Evolutionary conservation across 2,329 filamentous ascomycete genomes (phyloP).

Genomic region (Hawksworthiomyces lignivorus): DNA sequence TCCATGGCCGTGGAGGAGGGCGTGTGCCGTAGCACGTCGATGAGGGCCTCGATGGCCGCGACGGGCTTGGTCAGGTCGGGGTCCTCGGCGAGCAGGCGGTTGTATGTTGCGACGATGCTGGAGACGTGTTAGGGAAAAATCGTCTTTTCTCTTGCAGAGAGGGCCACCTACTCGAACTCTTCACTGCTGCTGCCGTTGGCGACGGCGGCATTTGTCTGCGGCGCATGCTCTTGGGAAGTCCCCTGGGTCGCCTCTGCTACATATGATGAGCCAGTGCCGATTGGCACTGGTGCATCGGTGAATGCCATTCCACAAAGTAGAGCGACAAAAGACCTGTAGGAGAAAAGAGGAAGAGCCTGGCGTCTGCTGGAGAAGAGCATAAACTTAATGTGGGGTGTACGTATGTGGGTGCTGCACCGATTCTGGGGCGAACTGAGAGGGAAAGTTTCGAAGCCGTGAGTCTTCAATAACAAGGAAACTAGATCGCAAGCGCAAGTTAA

Average conservation of each 20-base stretch:
- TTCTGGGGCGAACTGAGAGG: no score
- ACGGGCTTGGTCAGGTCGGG: constrained; percentile 90
- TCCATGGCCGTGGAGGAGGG: constrained; percentile 85
- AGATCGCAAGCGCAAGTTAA: no score
- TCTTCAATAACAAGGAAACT: no score
- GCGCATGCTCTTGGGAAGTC: not conserved
- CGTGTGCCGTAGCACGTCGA: constrained; percentile 73
- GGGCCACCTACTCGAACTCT: constrained; percentile 2
- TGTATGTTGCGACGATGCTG: constrained; percentile 50
- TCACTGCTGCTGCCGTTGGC: not conserved
- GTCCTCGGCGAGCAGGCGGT: constrained; percentile 53
- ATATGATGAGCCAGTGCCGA: no score
- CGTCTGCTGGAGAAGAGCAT: constrained; percentile 5
- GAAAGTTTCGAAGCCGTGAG: no score
- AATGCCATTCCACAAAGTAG: no score
- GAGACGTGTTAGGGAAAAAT: not conserved
- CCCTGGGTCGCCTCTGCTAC: no score
- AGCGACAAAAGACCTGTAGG: not conserved
- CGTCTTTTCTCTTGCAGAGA: no score
- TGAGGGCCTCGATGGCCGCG: constrained; percentile 56
- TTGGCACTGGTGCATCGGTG: no score
- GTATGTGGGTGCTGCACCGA: no score
- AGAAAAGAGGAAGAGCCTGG: constrained; percentile 8
- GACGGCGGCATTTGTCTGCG: no score
- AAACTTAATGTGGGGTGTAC: no score